Evolutionary conservation across 805 yeast genomes (phyloP).

Genomic region (Lipomyces kockii): DNA sequence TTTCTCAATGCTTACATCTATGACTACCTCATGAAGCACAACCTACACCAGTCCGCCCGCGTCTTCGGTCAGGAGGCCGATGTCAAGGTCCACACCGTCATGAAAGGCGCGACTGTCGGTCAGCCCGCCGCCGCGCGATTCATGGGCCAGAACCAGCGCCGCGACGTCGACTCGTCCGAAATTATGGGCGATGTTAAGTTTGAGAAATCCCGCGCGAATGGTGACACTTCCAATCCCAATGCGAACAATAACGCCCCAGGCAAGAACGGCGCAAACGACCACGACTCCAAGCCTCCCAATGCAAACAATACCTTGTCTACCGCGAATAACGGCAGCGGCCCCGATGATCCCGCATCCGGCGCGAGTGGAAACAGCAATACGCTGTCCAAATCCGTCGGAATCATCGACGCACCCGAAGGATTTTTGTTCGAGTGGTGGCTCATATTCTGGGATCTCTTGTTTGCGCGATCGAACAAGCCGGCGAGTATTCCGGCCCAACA

Average conservation of each 20-base stretch:
- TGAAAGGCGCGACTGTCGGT: slow-evolving; percentile 42
- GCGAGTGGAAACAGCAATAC: slow-evolving; percentile 11
- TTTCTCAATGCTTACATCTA: slow-evolving; percentile 78
- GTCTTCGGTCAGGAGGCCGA: slow-evolving; percentile 79
- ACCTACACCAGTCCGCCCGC: slow-evolving; percentile 71
- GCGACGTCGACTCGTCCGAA: slow-evolving; percentile 30
- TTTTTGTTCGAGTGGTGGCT: slow-evolving; percentile 95
- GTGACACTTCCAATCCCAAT: background rate
- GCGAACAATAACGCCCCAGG: background rate
- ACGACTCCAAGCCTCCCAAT: slow-evolving; percentile 8
- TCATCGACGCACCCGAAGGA: slow-evolving; percentile 83
- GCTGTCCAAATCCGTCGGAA: slow-evolving; percentile 29
- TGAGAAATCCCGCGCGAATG: slow-evolving; percentile 13
- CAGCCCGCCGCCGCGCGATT: slow-evolving; percentile 41
- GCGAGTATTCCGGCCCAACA: slow-evolving; percentile 64
- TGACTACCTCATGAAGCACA: slow-evolving; percentile 78
- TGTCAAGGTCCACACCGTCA: slow-evolving; percentile 51
- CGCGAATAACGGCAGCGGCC: background rate
- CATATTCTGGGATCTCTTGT: slow-evolving; percentile 91
- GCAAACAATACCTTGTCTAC: slow-evolving; percentile 1
- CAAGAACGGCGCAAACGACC: slow-evolving; percentile 1
- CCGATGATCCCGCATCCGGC: slow-evolving; percentile 4
- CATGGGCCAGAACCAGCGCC: background rate
- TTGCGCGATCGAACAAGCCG: slow-evolving; percentile 73
- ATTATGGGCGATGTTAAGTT: slow-evolving; percentile 7